These are phyloP conservation scores for Mycosphaerella arachidis DNA, from an alignment of 2,329 filamentous ascomycete genomes.

Conservation along the genomic window DNA sequence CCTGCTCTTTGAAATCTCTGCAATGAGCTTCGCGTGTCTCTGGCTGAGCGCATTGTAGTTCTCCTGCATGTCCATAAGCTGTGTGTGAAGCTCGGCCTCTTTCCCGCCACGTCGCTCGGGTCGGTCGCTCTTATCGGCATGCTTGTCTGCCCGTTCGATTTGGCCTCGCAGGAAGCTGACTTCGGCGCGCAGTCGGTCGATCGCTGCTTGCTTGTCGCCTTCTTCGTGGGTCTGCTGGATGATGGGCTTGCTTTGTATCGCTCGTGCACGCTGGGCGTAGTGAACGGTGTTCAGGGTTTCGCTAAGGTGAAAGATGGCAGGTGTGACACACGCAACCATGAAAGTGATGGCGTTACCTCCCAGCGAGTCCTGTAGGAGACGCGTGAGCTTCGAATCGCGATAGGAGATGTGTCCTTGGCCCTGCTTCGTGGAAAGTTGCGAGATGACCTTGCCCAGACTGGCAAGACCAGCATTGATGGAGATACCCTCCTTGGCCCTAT, in stretches of 20 bases:
- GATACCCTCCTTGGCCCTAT: slow-evolving; percentile 91
- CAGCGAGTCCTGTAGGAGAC: slow-evolving; percentile 90
- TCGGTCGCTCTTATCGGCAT: slow-evolving; percentile 63
- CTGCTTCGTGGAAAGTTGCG: slow-evolving; percentile 87
- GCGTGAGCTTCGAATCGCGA: slow-evolving; percentile 93
- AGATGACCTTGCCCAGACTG: slow-evolving; percentile 95
- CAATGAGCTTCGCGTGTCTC: slow-evolving; percentile 90
- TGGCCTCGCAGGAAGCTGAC: slow-evolving; percentile 91
- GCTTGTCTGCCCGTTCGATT: slow-evolving; percentile 75
- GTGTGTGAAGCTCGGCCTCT: slow-evolving; percentile 87
- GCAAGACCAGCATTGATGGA: slow-evolving; percentile 96
- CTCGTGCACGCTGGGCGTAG: slow-evolving; percentile 91
- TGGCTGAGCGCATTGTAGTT: slow-evolving; percentile 89
- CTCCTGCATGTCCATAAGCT: slow-evolving; percentile 86
- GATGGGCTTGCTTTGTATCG: slow-evolving; percentile 94
- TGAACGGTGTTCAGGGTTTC: slow-evolving; percentile 95
- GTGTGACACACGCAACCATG: slow-evolving; percentile 98
- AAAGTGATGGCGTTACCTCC: slow-evolving; percentile 97
- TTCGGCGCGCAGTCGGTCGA: slow-evolving; percentile 89
- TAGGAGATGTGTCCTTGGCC: slow-evolving; percentile 91
- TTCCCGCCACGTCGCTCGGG: slow-evolving; percentile 54
- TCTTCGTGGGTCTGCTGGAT: slow-evolving; percentile 89
- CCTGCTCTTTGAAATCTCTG: slow-evolving; percentile 82
- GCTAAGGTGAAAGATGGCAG: slow-evolving; percentile 92
- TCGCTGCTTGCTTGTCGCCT: slow-evolving; percentile 86